Conservation (phyloP, 257 asterid genomes). For the Solanum stenotomum region DNA sequence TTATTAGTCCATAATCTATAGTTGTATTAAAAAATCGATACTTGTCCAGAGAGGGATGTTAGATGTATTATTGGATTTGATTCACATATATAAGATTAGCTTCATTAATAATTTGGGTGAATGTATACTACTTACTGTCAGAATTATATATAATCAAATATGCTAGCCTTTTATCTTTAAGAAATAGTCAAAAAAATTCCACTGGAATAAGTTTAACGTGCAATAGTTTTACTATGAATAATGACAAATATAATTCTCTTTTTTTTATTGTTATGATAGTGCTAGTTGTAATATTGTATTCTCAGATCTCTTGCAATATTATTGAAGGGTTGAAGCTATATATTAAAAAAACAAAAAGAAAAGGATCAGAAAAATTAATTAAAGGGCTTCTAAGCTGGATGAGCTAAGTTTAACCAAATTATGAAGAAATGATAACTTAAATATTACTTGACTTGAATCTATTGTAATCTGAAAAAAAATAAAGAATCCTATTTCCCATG, state of each 20-base stretch:
- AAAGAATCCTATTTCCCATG: not conserved
- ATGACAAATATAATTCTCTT: not conserved
- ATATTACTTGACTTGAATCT: not conserved
- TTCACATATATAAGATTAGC: not conserved
- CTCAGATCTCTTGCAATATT: not conserved
- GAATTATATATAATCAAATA: not conserved
- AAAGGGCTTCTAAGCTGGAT: not conserved
- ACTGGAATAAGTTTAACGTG: not conserved
- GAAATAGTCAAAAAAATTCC: not conserved
- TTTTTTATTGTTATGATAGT: not conserved
- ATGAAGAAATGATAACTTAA: not conserved
- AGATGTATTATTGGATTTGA: not conserved
- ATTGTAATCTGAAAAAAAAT: not conserved
- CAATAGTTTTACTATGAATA: not conserved
- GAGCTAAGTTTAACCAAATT: not conserved
- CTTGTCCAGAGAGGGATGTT: not conserved
- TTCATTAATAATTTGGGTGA: not conserved
- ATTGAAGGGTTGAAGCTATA: not conserved
- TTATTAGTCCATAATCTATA: not conserved
- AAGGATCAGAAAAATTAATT: not conserved
- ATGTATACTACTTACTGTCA: not conserved
- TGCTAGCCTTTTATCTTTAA: not conserved
- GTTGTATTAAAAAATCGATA: not conserved
- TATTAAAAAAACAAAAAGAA: not conserved
- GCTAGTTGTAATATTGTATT: not conserved